Evolutionary conservation across 495 filamentous ascomycete genomes (phyloP), one percentile per base, ranked within the genome.

Genomic region (Thozetella sp.): DNA sequence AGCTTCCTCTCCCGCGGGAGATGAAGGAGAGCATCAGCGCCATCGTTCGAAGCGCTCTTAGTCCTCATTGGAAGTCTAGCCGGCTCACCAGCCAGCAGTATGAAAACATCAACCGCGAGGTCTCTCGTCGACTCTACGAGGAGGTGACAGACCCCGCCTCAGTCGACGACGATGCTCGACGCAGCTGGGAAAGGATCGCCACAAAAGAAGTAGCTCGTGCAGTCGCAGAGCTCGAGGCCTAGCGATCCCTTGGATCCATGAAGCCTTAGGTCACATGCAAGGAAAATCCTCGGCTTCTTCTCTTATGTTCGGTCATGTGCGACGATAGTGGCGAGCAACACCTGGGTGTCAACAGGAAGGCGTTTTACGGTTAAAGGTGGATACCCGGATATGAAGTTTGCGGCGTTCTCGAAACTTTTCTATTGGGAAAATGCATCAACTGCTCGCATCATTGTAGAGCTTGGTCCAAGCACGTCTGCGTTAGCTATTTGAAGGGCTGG

Each of bases 41-140:
- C 57, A 90, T 96, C 75, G 93, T 97, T 52, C 86, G 88, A 25
- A 74, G 80, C 22, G 90, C 88, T 0, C 79, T 97, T 22, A 90
- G 89, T 55, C 91, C 93, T 22, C 84, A 90, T 62, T 96, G 80
- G 80, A 77, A 90, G 60, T 84, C 85, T 13, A 86, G 86, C 56
- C 77, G 85, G 48, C 76, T 97, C 11, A 88, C 86, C 27, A 88
- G 91, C 64, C 88, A 96, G 43, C 89, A 97, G 70, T 97, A 91
- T 74, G 93, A 88, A 3, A 84, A 88, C 50, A 93, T 97, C 74
- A 97, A 97, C 69, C 86, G 92, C 50, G 88, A 85, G 34, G 85
- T 97, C 24, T 95, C 90, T 15, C 85, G 90, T 19, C 88, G 85
- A 73, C 75, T 97, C n/a, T 97, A 97, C 69, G 90, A 96, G 40